Evolutionary conservation across 2,329 filamentous ascomycete species (phyloP), one percentile per base, ranked within the genome.

Genomic region (Xylariaceae sp.): DNA sequence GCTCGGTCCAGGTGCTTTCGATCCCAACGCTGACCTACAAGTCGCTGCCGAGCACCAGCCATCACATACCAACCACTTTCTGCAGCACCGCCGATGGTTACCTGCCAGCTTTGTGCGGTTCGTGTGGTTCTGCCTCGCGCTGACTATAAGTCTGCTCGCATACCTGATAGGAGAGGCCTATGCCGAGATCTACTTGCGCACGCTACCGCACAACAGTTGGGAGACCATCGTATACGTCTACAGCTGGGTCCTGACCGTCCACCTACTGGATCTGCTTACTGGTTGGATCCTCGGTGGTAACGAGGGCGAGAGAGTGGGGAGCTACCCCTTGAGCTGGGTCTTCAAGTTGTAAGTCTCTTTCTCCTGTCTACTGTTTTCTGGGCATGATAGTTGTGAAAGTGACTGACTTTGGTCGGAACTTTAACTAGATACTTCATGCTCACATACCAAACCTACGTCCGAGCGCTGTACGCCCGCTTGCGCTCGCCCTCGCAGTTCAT

Each of bases 391-490:
- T n/a, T n/a, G n/a, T n/a, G n/a, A n/a, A n/a, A n/a, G n/a, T 49
- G 36, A 34, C 38, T 41, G 27, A 41, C 48, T 55, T 24, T n/a
- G n/a, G n/a, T n/a, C n/a, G n/a, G 49, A 36, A 14, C n/a, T 26
- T 21, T 4, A 5, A 21, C 35, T 24, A 50, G 48, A 41, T 51
- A 51, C 16, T 51, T 51, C 38, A 50, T 77, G 67, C 62, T 83
- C 36, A 84, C 80, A 5, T 84, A 84, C 59, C 79, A 84, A 60
- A 83, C 79, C 4, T 84, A 83, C 60, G 80, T 84, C 9, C 77
- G 80, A 36, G 78, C 80, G 9, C 61, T 84, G 41, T 84, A 84
- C 56, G 80, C 80, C 11, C 77, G 80, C 13, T 71, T 84, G 11
- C 78, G 80, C 46, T 79, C 75, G 5, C 80, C 78, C 1, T 61